Conservation (phyloP, 2,329 filamentous ascomycete genomes). For the Podosphaera fusca region DNA sequence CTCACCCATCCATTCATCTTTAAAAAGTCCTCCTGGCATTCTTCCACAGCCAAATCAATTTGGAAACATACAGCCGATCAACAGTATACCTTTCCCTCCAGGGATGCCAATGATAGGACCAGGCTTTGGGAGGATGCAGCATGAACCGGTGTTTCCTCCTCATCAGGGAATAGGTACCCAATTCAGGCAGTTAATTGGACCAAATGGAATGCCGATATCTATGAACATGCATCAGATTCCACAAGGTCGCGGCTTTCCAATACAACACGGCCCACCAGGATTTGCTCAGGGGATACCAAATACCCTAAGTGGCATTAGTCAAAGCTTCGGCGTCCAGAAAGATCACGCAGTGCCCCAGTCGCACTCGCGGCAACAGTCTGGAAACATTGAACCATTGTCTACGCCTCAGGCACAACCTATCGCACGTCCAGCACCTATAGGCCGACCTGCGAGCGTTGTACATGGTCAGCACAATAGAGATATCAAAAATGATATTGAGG, state of each 20-base stretch:
- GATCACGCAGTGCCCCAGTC: conserved; percentile 23
- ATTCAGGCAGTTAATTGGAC: conserved; percentile 27
- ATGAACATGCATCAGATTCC: conserved; percentile 37
- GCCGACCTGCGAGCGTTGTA: conserved; percentile 54
- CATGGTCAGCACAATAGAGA: conserved; percentile 24
- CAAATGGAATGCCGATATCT: conserved; percentile 28
- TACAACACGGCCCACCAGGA: conserved; percentile 27
- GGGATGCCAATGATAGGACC: conserved; percentile 19
- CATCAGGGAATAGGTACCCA: conserved; percentile 29
- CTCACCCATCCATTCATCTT: conserved; percentile 36
- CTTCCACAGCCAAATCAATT: conserved; percentile 20
- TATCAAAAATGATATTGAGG: conserved; percentile 37
- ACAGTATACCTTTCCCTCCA: conserved; percentile 27
- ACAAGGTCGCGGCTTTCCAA: conserved; percentile 21
- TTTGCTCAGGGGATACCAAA: conserved; percentile 25
- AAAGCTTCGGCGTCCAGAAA: conserved; percentile 18
- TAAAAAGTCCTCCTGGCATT: conserved; percentile 33
- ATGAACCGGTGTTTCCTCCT: conserved; percentile 27
- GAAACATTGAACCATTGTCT: conserved; percentile 17
- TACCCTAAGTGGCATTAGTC: conserved; percentile 19
- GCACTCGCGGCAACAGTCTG: conserved; percentile 58
- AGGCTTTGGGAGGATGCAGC: conserved; percentile 21
- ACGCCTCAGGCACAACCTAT: conserved; percentile 43
- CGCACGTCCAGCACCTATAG: conserved; percentile 64
- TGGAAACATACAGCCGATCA: conserved; percentile 28